Evolutionary conservation across 192 early-diverging fungal genomes (phyloP), one percentile per base, ranked within the genome.

Genomic region (Entomortierella chlamydospora): DNA sequence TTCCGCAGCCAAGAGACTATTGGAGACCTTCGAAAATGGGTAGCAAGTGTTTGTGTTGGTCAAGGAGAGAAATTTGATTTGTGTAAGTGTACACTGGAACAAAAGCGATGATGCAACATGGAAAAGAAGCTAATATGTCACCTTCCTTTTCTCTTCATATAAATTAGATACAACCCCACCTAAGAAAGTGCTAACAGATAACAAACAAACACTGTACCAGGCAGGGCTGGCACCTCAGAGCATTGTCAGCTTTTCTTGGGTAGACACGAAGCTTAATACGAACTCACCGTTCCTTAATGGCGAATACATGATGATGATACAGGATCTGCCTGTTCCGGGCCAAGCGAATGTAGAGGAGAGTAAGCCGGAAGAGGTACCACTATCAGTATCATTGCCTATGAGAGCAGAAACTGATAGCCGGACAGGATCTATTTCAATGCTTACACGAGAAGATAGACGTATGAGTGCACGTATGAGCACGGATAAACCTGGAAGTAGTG

Each of bases 1-100:
- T 98, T 97, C 72, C 56, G 81, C 20, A 91, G 92, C 7, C 85
- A 84, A 4, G 93, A 92, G 41, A 76, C 63, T 42, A 29, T 81
- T 25, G 81, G 72, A 4, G 68, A 70, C 68, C 53, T 82, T 50
- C 50, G 68, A 41, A 47, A 56, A n/a, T 66, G 68, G 56, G 73
- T 79, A 4, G 50, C 55, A 12, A 61, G 52, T 22, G 76, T 68
- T 2, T 65, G 68, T 70, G 76, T 70, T 50, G 76, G 76, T 7
- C 76, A 79, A 0, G 76, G 76, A 56, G 76, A 79, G n/a, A 70
- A 64, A 43, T 79, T 79, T 56, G 76, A 79, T 22, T 42, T 79
- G 8, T 79, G 74, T 78, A 65, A 68, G 58, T 66, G 2, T 12
- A 22, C 7, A 4, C 29, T n/a, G 7, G 25, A 28, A 26, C 50